A percentile compares a stretch with the other conserved stretches of the same genome.
These are phyloP conservation scores for Larix kaempferi DNA, from an alignment of 75 land plant genomes.

Conservation along the genomic window DNA sequence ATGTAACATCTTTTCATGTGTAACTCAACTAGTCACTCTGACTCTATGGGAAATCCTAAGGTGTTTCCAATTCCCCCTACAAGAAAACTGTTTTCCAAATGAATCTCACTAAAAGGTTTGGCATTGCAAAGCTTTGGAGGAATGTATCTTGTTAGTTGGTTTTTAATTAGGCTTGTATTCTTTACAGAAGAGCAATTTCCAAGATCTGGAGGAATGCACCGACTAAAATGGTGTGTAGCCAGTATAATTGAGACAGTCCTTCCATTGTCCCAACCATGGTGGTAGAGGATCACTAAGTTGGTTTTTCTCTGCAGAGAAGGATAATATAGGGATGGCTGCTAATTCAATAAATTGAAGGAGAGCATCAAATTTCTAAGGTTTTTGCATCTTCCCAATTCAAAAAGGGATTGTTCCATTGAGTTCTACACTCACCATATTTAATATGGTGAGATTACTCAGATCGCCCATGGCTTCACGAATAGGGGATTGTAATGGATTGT, in stretches of 20 bases:
- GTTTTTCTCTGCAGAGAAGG: constrained; percentile 26
- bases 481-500: constrained; percentile 33
- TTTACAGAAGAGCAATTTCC: constrained; percentile 19
- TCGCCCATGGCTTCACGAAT: constrained; percentile 48
- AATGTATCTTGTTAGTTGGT: constrained; percentile 18
- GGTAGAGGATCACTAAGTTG: constrained; percentile 19
- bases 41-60: neutral
- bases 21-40: too few relatives aligned
- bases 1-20: too few relatives aligned
- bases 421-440: constrained; percentile 29
- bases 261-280: constrained; percentile 15
- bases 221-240: constrained; percentile 16
- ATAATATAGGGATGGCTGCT: constrained; percentile 6
- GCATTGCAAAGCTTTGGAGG: constrained; percentile 31
- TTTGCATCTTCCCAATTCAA: constrained; percentile 52
- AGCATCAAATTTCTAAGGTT: constrained; percentile 38
- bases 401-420: constrained; percentile 56
- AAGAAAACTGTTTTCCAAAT: constrained; percentile 20
- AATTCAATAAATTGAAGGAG: constrained; percentile 44
- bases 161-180: constrained; percentile 14
- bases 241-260: constrained; percentile 13
- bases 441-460: constrained; percentile 28
- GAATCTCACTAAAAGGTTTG: constrained; percentile 7
- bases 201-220: constrained; percentile 29
- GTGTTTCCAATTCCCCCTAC: constrained; percentile 25